Conservation (phyloP, 768 basidiomycete species). For the Boletus insuetus region DNA sequence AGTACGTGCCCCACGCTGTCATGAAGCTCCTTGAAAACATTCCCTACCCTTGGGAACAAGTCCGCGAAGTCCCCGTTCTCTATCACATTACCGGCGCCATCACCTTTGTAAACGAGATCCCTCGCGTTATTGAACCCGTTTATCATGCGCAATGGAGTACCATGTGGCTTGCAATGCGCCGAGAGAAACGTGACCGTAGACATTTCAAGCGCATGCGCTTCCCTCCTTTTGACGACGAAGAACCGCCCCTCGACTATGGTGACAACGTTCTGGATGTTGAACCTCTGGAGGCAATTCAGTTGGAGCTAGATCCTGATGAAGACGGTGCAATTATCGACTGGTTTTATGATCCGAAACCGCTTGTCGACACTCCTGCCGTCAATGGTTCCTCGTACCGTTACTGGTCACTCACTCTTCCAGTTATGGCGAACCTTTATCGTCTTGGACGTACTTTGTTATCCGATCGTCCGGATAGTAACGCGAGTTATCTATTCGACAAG, state of each 20-base stretch:
- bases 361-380: slow-evolving; percentile 84
- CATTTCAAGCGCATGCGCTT: slow-evolving; percentile 99
- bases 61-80: slow-evolving; percentile 95
- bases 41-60: slow-evolving; percentile 98
- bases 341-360: slow-evolving; percentile 98
- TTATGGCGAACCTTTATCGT: slow-evolving; percentile 96
- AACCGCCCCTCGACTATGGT: slow-evolving; percentile 97
- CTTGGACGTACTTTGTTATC: slow-evolving; percentile 91
- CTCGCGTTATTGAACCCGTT: slow-evolving; percentile 93
- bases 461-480: slow-evolving; percentile 88
- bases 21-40: slow-evolving; percentile 99
- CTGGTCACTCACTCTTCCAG: slow-evolving; percentile 89
- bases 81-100: slow-evolving; percentile 99
- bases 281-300: slow-evolving; percentile 94
- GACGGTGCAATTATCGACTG: slow-evolving; percentile 91
- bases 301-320: slow-evolving; percentile 91
- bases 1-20: slow-evolving; percentile 98
- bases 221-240: slow-evolving; percentile 99
- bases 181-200: slow-evolving; percentile 96
- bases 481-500: slow-evolving; percentile 95
- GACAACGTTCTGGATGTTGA: slow-evolving; percentile 99
- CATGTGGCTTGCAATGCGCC: slow-evolving; percentile 99
- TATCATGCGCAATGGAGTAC: slow-evolving; percentile 99
- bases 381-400: slow-evolving; percentile 93
- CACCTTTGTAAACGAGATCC: slow-evolving; percentile 98